Base-by-base conservation (phyloP, 495 filamentous ascomycete genomes). In the Annulohypoxylon bovei region DNA sequence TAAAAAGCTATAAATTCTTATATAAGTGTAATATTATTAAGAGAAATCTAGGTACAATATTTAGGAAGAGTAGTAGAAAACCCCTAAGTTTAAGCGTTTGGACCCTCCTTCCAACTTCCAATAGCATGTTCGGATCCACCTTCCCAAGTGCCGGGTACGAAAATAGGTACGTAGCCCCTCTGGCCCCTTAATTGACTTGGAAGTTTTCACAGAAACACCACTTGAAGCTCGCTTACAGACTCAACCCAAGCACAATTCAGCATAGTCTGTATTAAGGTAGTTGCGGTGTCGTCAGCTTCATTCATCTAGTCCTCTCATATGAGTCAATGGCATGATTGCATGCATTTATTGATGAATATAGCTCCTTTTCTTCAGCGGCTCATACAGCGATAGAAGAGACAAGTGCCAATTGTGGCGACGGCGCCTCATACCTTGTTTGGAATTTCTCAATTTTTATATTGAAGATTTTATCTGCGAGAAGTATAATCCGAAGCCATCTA, bases 81-180 rank as follows among this genome's bases (percentile, higher is more conserved):
- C n/a, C n/a, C n/a, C n/a, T n/a, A n/a, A n/a, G n/a, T n/a, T n/a
- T n/a, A n/a, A n/a, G n/a, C n/a, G n/a, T n/a, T n/a, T n/a, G n/a
- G n/a, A n/a, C n/a, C n/a, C n/a, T n/a, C n/a, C n/a, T n/a, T n/a
- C n/a, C n/a, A n/a, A n/a, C n/a, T n/a, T n/a, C n/a, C n/a, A n/a
- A n/a, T n/a, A n/a, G n/a, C n/a, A n/a, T n/a, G n/a, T n/a, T n/a
- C n/a, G n/a, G n/a, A n/a, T n/a, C n/a, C n/a, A n/a, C n/a, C n/a
- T n/a, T n/a, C n/a, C n/a, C n/a, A n/a, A n/a, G n/a, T 37, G 46
- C 46, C 23, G 46, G 53, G 32, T 14, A 56, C 32, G 33, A 56
- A 56, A 30, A 63, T 64, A 44, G 23, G 32, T 55, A 46, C 27
- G 16, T 59, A 27, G 16, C 68, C 68, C 68, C 62, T 71, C 28